phyloP scores from a whole-genome alignment of 495 filamentous ascomycete species.

The Trichoderma asperelloides region DNA sequence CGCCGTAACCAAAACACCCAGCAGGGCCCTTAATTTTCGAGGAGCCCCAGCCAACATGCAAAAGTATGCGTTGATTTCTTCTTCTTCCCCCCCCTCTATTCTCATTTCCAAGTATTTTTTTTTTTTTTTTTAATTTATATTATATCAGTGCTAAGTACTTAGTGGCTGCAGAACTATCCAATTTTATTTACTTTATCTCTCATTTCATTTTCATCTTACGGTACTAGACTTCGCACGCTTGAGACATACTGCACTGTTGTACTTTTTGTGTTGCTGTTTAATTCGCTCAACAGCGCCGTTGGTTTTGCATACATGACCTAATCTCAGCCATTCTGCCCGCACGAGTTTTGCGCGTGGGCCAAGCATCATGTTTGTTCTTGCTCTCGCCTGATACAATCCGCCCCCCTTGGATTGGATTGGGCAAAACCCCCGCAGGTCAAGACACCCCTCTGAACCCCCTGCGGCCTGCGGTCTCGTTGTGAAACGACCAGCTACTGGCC shows the following conservation, averaged over 20 bases:
- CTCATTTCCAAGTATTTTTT: no score
- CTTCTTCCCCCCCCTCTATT: no score
- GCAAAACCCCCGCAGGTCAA: not conserved
- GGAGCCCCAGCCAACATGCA: not conserved
- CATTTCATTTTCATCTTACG: not conserved
- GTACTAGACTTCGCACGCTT: no score
- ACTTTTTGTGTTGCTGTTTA: not conserved
- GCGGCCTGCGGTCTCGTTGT: not conserved
- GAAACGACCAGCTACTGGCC: not conserved
- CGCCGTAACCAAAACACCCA: not conserved
- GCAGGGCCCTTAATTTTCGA: slow-evolving; percentile 1
- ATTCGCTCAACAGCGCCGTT: slow-evolving; percentile 1
- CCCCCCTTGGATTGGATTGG: not conserved
- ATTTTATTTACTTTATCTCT: not conserved
- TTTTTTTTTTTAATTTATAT: not conserved
- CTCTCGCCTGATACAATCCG: not conserved
- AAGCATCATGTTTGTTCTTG: not conserved
- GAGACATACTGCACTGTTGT: no score
- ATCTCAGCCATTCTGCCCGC: no score
- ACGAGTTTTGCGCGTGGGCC: not conserved
- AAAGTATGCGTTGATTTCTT: not conserved
- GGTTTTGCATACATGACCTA: not conserved
- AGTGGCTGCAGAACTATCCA: not conserved
- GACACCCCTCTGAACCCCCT: not conserved
- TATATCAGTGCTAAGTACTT: not conserved